phyloP scores from a whole-genome alignment of 257 asterid genomes.

The Solanum stenotomum region DNA sequence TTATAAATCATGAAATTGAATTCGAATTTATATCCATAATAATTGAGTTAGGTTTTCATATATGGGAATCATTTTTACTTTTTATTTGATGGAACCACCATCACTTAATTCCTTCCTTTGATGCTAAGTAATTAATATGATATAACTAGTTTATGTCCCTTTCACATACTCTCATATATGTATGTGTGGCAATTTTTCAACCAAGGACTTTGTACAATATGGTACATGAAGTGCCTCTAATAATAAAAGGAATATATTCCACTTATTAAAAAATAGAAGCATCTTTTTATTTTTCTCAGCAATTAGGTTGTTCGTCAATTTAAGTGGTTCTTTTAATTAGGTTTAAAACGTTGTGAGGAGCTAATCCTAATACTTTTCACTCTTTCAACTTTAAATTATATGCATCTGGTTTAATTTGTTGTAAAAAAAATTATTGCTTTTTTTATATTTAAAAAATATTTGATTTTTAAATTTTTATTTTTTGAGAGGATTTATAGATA shows the following conservation, averaged over 20 bases:
- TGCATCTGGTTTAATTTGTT: neutral
- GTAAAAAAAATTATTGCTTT: neutral
- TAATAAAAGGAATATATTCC: conserved; percentile 13
- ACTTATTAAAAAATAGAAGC: neutral
- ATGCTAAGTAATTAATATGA: conserved; percentile 3
- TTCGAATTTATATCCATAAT: neutral
- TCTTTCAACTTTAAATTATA: neutral
- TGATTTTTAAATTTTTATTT: neutral
- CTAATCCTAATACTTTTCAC: neutral
- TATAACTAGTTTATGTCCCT: neutral
- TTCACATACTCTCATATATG: neutral
- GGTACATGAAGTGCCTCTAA: neutral
- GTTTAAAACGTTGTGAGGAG: neutral
- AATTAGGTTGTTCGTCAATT: neutral
- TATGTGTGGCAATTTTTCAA: neutral
- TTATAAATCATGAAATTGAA: neutral
- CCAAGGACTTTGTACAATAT: neutral
- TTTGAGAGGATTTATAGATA: neutral
- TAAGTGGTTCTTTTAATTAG: neutral
- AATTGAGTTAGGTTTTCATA: neutral
- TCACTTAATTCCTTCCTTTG: neutral
- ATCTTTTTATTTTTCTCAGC: neutral
- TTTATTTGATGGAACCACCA: neutral
- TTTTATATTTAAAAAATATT: neutral
- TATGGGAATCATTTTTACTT: neutral